Base-by-base conservation (phyloP, 805 yeast genomes). In the Saccharomycopsis vini region DNA sequence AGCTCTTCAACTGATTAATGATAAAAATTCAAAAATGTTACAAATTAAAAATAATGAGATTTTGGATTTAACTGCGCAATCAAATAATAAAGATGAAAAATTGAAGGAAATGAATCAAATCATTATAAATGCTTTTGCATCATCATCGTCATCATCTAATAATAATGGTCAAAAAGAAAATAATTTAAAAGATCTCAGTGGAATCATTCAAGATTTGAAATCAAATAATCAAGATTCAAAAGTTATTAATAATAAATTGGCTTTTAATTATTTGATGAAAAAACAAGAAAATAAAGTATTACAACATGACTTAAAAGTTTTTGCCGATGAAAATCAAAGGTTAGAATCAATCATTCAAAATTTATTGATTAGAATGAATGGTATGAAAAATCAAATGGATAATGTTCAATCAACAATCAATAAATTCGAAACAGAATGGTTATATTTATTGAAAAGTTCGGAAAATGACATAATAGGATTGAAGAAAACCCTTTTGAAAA, bases 231-330 rank as follows among this genome's bases (percentile, higher is more conserved):
- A 26, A 12, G 46, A 31, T 13, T 18, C 38, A 13, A 45, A 45
- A 29, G 6, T 40, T 4, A 32, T 42, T 10, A 30, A 29, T 20
- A 46, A 46, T 20, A 46, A 31, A 16, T 22, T 46, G 4, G 30
- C 32, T 10, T 46, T 42, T 40, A 39, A 43, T 22, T 42, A 39
- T 26, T 12, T 44, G 32, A 10, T 43, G 22, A 30, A 43, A 26
- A 43, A 37, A 19, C 24, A 46, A 26, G 50, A 46, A 26, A 46
- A 39, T 31, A 46, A 46, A 32, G 18, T 13, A 20, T 36, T 46
- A n/a, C 23, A 15, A 9, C 47, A 39, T 16, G 47, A 43, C 23
- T 19, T 46, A 9, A 15, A 43, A 31, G 9, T 43, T 3, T 39
- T 37, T 26, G 15, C 23, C n/a, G 39, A 39, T 5, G 50, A 46